These are phyloP conservation scores for Aureobasidium mangrovei DNA, from an alignment of 2,329 filamentous ascomycete genomes.

Conservation along the genomic window DNA sequence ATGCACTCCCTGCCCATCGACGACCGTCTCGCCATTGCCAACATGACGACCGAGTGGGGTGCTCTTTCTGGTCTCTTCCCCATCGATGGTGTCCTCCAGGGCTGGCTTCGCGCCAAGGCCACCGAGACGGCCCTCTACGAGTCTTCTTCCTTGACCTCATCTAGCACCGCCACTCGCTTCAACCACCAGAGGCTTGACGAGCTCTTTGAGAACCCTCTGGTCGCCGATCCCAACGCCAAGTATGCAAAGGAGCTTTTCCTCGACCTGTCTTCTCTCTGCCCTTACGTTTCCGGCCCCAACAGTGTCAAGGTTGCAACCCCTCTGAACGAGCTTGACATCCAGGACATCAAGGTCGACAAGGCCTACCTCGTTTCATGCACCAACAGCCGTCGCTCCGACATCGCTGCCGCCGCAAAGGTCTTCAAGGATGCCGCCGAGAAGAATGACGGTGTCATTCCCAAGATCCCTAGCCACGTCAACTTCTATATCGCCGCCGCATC, in stretches of 20 bases:
- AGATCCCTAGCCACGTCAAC: conserved; percentile 65
- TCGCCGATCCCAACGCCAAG: conserved; percentile 64
- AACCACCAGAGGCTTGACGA: conserved; percentile 65
- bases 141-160: conserved; percentile 37
- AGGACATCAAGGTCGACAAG: conserved; percentile 71
- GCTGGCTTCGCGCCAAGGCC: conserved; percentile 71
- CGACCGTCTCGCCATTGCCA: conserved; percentile 62
- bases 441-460: conserved; percentile 54
- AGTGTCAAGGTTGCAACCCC: conserved; percentile 82
- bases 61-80: conserved; percentile 70
- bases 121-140: conserved; percentile 58
- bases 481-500: conserved; percentile 91
- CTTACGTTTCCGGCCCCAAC: conserved; percentile 80
- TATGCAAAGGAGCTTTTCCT: conserved; percentile 81
- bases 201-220: conserved; percentile 56
- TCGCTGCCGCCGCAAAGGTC: conserved; percentile 72
- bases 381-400: conserved; percentile 72
- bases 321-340: conserved; percentile 58
- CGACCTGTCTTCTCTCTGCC: conserved; percentile 73
- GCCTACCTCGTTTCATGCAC: conserved; percentile 89
- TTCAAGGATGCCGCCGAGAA: conserved; percentile 62
- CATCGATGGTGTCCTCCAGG: conserved; percentile 61
- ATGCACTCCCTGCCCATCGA: conserved; percentile 64
- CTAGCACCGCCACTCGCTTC: conserved; percentile 50
- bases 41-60: conserved; percentile 80